phyloP scores from a whole-genome alignment of 169 alveolate species.

The Cryptosporidium xiaoi region DNA sequence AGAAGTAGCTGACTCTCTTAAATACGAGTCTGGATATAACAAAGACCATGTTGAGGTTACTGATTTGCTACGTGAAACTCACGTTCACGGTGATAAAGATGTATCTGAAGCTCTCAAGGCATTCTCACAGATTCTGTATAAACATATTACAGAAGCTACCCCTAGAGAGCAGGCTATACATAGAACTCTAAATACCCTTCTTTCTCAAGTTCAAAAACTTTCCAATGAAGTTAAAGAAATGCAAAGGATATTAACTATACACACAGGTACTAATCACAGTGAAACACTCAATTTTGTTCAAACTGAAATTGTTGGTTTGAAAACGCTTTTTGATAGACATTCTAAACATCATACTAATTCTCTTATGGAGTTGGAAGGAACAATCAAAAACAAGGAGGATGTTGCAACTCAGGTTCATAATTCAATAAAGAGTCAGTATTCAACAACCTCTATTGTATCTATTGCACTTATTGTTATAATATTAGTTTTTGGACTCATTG shows the following conservation, averaged over 20 bases:
- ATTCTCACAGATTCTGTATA: constrained; percentile 74
- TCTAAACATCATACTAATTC: constrained; percentile 77
- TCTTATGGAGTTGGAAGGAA: constrained; percentile 67
- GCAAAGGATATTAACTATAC: constrained; percentile 50
- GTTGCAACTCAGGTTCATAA: constrained; percentile 73
- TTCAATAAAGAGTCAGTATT: constrained; percentile 75
- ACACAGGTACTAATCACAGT: constrained; percentile 51
- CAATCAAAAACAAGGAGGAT: constrained; percentile 63
- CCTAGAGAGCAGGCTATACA: constrained; percentile 78
- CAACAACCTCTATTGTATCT: constrained; percentile 76
- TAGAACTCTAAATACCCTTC: constrained; percentile 75
- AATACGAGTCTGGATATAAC: constrained; percentile 15
- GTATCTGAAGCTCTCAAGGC: constrained; percentile 76
- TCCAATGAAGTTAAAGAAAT: constrained; percentile 75
- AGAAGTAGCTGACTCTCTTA: constrained; percentile 66
- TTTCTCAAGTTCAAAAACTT: constrained; percentile 73
- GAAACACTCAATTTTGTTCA: constrained; percentile 71
- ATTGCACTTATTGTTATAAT: constrained; percentile 75
- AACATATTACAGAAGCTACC: constrained; percentile 78
- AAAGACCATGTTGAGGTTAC: constrained; percentile 55
- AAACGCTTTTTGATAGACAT: constrained; percentile 71
- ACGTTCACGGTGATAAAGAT: constrained; percentile 75
- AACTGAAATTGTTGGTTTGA: constrained; percentile 66
- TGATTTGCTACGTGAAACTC: constrained; percentile 66
- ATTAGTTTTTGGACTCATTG: constrained; percentile 76